Evolutionary conservation across 495 filamentous ascomycete genomes (phyloP).

Genomic region (Penicillium mononematosum): DNA sequence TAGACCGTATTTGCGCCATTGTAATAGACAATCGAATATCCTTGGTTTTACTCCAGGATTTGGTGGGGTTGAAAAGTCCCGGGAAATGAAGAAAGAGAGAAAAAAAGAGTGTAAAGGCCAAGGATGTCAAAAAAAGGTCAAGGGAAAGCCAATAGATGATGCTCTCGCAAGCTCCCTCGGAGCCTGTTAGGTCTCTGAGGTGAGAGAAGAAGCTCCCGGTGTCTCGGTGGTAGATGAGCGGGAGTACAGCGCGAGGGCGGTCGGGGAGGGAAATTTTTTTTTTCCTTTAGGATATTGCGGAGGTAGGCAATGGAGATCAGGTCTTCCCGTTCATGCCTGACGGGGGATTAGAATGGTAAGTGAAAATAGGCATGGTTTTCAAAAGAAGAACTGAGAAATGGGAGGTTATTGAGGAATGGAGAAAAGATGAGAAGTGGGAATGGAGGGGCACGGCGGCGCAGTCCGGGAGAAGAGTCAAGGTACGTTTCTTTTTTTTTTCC

Average conservation of each 20-base stretch:
- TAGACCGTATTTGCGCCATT: slow-evolving; percentile 64
- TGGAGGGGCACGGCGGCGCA: slow-evolving; percentile 36
- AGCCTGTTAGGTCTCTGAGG: slow-evolving; percentile 20
- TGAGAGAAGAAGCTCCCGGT: slow-evolving; percentile 13
- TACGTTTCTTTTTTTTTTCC: slow-evolving; percentile 12
- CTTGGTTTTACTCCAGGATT: slow-evolving; percentile 1
- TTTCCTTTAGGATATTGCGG: slow-evolving; percentile 17
- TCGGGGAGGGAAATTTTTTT: slow-evolving; percentile 33
- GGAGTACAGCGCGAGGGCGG: slow-evolving; percentile 21
- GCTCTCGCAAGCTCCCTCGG: slow-evolving; percentile 14
- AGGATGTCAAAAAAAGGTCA: neutral
- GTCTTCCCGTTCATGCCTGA: slow-evolving; percentile 50
- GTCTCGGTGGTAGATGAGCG: slow-evolving; percentile 1
- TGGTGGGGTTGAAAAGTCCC: neutral
- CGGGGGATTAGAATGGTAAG: slow-evolving; percentile 37
- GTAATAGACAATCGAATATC: slow-evolving; percentile 28
- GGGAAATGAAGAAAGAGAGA: slow-evolving; percentile 16
- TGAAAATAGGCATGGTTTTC: slow-evolving; percentile 42
- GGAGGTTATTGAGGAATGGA: slow-evolving; percentile 30
- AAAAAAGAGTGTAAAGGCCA: slow-evolving; percentile 17
- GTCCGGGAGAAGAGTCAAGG: slow-evolving; percentile 17
- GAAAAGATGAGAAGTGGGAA: slow-evolving; percentile 28
- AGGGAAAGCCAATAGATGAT: slow-evolving; percentile 1
- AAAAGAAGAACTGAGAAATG: slow-evolving; percentile 27
- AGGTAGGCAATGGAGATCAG: slow-evolving; percentile 24